Evolutionary conservation across 1,284 basidiomycete species (phyloP).

Genomic region (Takashimella tepidaria): DNA sequence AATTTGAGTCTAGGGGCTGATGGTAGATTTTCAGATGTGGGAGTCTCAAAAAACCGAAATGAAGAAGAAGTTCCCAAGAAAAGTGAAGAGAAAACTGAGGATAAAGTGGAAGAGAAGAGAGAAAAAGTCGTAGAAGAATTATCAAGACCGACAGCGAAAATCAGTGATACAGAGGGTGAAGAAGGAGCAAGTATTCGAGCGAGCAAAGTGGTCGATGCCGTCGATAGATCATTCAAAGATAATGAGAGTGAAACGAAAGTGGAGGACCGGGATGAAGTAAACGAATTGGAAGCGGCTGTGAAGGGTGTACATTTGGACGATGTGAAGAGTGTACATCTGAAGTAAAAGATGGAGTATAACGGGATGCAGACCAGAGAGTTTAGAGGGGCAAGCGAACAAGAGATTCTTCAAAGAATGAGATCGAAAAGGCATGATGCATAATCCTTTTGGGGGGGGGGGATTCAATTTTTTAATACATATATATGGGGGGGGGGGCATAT

Average conservation of each 20-base stretch:
- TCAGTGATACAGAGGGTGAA: conserved; percentile 1
- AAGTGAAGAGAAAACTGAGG: conserved; percentile 1
- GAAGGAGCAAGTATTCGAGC: conserved; percentile 3
- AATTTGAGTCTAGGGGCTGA: neutral
- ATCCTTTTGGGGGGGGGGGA: too few relatives aligned
- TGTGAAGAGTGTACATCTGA: neutral
- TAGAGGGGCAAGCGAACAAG: too few relatives aligned
- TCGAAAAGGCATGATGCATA: too few relatives aligned
- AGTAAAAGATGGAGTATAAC: too few relatives aligned
- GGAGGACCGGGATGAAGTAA: conserved; percentile 1
- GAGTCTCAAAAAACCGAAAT: too few relatives aligned
- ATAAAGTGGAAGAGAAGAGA: neutral
- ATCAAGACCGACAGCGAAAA: conserved; percentile 1
- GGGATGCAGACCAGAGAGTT: too few relatives aligned
- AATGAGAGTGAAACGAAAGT: neutral
- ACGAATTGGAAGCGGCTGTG: conserved; percentile 2
- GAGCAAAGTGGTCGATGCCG: neutral
- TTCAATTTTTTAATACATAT: too few relatives aligned
- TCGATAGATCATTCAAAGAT: neutral
- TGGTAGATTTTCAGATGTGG: too few relatives aligned
- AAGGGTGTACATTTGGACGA: neutral
- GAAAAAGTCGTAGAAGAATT: conserved; percentile 5
- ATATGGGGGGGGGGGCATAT: too few relatives aligned
- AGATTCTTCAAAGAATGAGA: too few relatives aligned
- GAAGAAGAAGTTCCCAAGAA: too few relatives aligned